Evolutionary conservation across 805 yeast species (phyloP).

Genomic region (Metschnikowia corniflorae): DNA sequence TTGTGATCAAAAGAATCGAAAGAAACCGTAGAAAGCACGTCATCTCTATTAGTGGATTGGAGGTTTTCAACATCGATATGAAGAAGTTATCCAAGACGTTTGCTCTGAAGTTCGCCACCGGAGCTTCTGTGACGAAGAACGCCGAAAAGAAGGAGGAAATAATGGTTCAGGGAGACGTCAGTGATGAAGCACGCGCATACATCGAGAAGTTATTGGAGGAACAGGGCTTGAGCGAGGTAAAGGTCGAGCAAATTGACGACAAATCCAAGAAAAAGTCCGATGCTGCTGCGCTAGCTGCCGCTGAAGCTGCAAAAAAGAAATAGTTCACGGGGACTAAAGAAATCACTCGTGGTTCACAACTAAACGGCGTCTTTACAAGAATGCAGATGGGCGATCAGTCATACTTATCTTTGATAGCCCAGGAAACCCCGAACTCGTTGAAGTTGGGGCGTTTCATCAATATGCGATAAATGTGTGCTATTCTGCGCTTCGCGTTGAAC

Average conservation of each 20-base stretch:
- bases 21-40: slow-evolving; percentile 87
- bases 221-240: slow-evolving; percentile 77
- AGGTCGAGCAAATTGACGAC: slow-evolving; percentile 85
- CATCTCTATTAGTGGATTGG: slow-evolving; percentile 82
- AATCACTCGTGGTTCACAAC: too few relatives aligned
- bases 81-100: slow-evolving; percentile 89
- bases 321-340: neutral
- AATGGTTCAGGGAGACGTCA: slow-evolving; percentile 91
- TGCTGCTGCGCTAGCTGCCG: slow-evolving; percentile 17
- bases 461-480: slow-evolving; percentile 19
- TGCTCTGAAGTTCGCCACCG: slow-evolving; percentile 93
- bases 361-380: too few relatives aligned
- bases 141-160: slow-evolving; percentile 91
- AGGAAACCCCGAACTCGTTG: slow-evolving; percentile 18
- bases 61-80: slow-evolving; percentile 83
- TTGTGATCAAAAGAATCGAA: slow-evolving; percentile 79
- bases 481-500: slow-evolving; percentile 20
- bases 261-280: slow-evolving; percentile 59
- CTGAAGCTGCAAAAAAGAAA: neutral
- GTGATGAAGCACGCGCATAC: slow-evolving; percentile 82
- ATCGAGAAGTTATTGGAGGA: slow-evolving; percentile 68
- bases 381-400: slow-evolving; percentile 12
- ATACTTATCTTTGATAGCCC: slow-evolving; percentile 19
- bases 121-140: slow-evolving; percentile 86
- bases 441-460: slow-evolving; percentile 16